Conservation (phyloP, 495 filamentous ascomycete species). For the Aspergillus funiculosus region DNA sequence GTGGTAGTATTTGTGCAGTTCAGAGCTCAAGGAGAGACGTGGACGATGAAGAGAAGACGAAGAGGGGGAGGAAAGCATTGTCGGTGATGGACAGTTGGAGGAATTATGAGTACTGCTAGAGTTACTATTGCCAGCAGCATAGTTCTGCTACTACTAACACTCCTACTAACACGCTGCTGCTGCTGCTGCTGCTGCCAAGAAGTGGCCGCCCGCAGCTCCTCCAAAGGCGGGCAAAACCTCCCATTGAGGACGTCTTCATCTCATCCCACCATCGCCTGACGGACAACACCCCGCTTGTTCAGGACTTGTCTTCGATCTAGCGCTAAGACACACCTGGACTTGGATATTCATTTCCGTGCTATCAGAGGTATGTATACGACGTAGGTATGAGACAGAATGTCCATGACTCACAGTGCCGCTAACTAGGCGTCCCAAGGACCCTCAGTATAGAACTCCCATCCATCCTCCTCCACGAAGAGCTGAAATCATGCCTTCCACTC, state of each 20-base stretch:
- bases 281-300: slow-evolving; percentile 4
- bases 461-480: too few species aligned
- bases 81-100: slow-evolving; percentile 3
- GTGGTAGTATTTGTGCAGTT: neutral
- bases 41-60: neutral
- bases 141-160: too few species aligned
- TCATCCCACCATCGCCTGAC: slow-evolving; percentile 13
- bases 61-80: slow-evolving; percentile 10
- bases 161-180: too few species aligned
- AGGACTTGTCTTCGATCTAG: neutral
- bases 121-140: too few species aligned
- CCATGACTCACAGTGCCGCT: slow-evolving; percentile 10
- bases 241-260: slow-evolving; percentile 5
- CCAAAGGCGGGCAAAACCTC: slow-evolving; percentile 12
- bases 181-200: slow-evolving; percentile 16
- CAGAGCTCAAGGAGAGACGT: slow-evolving; percentile 2
- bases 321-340: too few species aligned
- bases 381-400: too few species aligned
- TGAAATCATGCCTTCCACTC: slow-evolving; percentile 45
- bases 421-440: too few species aligned
- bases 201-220: slow-evolving; percentile 4
- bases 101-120: neutral
- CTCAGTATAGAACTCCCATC: too few species aligned
- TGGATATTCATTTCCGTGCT: too few species aligned
- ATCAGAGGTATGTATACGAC: too few species aligned